These are phyloP conservation scores for Collybia nuda DNA, from an alignment of 768 basidiomycete species.

Conservation along the genomic window DNA sequence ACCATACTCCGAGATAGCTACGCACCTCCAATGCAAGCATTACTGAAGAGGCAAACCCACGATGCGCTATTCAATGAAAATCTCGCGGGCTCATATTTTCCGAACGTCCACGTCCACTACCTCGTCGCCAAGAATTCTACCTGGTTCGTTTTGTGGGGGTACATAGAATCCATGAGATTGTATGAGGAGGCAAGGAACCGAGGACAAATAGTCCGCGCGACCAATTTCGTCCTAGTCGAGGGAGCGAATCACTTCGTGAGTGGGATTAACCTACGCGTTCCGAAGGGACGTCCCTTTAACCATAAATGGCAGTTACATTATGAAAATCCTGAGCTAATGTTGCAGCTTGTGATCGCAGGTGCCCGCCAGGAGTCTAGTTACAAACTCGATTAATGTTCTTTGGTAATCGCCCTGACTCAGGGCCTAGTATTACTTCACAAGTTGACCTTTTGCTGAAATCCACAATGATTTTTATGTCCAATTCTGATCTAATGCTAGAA, in stretches of 20 bases:
- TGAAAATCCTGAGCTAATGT: too few relatives aligned
- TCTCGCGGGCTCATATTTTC: conserved; percentile 6
- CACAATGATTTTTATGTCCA: too few relatives aligned
- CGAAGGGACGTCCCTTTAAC: neutral
- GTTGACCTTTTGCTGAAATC: too few relatives aligned
- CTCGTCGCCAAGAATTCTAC: conserved; percentile 18
- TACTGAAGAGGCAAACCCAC: conserved; percentile 14
- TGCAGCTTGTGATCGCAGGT: too few relatives aligned
- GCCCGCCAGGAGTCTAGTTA: too few relatives aligned
- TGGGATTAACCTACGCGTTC: neutral
- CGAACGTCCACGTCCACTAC: conserved; percentile 14
- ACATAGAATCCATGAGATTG: conserved; percentile 12
- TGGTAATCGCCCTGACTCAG: too few relatives aligned
- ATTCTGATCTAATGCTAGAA: too few relatives aligned
- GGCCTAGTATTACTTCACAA: too few relatives aligned
- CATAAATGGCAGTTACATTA: neutral
- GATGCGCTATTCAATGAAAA: conserved; percentile 20
- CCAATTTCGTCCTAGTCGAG: conserved; percentile 21
- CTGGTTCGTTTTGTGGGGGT: conserved; percentile 24
- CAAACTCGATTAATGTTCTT: too few relatives aligned
- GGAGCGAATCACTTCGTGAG: conserved; percentile 36
- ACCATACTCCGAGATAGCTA: conserved; percentile 12
- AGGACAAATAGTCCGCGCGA: conserved; percentile 18
- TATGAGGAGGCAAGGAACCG: conserved; percentile 15
- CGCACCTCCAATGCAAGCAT: conserved; percentile 18